Conservation (phyloP, 2,329 filamentous ascomycete species). For the Pyrenophora tritici-repentis region DNA sequence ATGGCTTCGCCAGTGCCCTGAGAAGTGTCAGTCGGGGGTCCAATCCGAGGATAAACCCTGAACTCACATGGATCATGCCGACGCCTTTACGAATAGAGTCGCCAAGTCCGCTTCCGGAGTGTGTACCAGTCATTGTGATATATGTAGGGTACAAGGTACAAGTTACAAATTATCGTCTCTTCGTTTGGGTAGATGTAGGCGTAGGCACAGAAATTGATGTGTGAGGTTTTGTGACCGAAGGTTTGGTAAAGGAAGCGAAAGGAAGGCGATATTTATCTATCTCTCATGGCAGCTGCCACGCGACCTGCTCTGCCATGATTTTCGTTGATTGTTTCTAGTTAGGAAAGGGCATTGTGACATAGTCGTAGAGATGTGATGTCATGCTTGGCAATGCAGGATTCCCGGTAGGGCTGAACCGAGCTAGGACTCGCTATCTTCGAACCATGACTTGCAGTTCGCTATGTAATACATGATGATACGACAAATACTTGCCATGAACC, state of each 20-base stretch:
- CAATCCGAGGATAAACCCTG: neutral
- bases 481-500: too few relatives aligned
- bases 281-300: constrained; percentile 2
- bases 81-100: constrained; percentile 43
- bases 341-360: constrained; percentile 20
- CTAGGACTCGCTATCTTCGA: constrained; percentile 1
- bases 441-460: too few relatives aligned
- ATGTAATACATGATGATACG: too few relatives aligned
- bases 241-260: neutral
- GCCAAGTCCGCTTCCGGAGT: constrained; percentile 33
- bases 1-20: constrained; percentile 48
- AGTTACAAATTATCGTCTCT: neutral
- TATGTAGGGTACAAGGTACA: neutral
- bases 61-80: constrained; percentile 42
- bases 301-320: constrained; percentile 16
- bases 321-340: constrained; percentile 12
- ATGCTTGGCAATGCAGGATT: constrained; percentile 7
- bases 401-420: constrained; percentile 9
- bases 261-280: constrained; percentile 5
- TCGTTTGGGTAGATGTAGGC: neutral
- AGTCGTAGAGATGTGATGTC: constrained; percentile 17
- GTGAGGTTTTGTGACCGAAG: neutral
- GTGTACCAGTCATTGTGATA: constrained; percentile 30
- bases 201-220: constrained; percentile 6
- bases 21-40: constrained; percentile 15